These are phyloP conservation scores for Zelopaecilomyces penicillatus DNA, from an alignment of 2,329 filamentous ascomycete genomes.

Conservation along the genomic window DNA sequence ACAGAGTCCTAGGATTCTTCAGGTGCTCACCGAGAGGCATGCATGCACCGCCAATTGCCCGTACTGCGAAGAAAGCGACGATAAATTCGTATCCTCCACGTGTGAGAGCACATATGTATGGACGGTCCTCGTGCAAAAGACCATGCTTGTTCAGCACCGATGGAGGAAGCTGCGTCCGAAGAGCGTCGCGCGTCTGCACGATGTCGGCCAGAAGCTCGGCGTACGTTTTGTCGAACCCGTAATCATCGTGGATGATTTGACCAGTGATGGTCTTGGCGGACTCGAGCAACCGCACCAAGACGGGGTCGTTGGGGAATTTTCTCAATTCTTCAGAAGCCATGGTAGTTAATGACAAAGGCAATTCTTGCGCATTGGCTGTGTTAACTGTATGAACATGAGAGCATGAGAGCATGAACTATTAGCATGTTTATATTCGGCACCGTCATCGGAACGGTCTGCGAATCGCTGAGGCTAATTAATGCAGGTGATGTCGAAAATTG, in stretches of 20 bases:
- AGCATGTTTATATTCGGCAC: too few relatives aligned
- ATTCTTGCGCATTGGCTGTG: too few relatives aligned
- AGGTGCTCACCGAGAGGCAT: constrained; percentile 11
- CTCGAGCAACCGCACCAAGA: constrained; percentile 11
- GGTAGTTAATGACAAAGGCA: background rate
- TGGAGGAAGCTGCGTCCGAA: constrained; percentile 5
- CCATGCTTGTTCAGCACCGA: constrained; percentile 4
- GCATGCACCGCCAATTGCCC: constrained; percentile 13
- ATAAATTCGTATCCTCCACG: constrained; percentile 16
- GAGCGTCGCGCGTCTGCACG: constrained; percentile 8
- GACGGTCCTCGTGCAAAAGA: constrained; percentile 3
- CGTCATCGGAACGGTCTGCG: too few relatives aligned
- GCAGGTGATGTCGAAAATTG: too few relatives aligned
- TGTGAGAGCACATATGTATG: constrained; percentile 11
- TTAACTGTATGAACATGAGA: too few relatives aligned
- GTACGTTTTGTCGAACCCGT: constrained; percentile 14
- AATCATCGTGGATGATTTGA: constrained; percentile 9
- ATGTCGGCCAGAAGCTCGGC: constrained; percentile 14
- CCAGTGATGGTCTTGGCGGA: constrained; percentile 6
- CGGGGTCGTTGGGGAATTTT: constrained; percentile 10
- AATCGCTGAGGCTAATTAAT: too few relatives aligned
- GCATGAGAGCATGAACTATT: too few relatives aligned
- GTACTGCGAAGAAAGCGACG: constrained; percentile 15
- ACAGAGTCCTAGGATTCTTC: too few relatives aligned
- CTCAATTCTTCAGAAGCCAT: constrained; percentile 4